A percentile compares a stretch with the other conserved stretches of the same genome.
phyloP scores from a whole-genome alignment of 495 filamentous ascomycete genomes.

The Hypoxylon fuscum region DNA sequence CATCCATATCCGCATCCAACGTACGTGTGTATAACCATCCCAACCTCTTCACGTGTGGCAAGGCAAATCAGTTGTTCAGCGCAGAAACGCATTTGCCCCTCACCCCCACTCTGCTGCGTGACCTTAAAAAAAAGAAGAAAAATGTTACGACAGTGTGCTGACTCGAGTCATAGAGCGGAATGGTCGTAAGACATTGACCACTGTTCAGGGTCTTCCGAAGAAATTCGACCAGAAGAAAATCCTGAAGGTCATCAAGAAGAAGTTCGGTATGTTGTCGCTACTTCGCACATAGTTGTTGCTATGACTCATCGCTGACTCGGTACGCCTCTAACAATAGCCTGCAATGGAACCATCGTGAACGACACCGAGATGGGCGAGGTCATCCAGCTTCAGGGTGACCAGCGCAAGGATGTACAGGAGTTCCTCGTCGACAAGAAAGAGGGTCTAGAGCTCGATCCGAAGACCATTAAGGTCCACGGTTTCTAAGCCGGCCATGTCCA shows the following conservation, averaged over 20 bases:
- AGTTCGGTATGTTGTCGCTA: slow-evolving; percentile 77
- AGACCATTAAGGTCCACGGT: slow-evolving; percentile 97
- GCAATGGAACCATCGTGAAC: slow-evolving; percentile 99
- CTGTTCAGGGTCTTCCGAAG: slow-evolving; percentile 96
- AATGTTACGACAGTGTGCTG: no score
- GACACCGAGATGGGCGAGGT: slow-evolving; percentile 99
- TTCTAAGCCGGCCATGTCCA: slow-evolving; percentile 66
- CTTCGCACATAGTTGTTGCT: background rate
- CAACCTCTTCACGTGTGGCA: slow-evolving; percentile 8
- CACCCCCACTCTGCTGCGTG: slow-evolving; percentile 5
- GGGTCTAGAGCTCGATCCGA: slow-evolving; percentile 87
- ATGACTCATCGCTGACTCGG: slow-evolving; percentile 19
- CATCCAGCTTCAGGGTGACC: slow-evolving; percentile 99
- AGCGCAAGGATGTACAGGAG: slow-evolving; percentile 97
- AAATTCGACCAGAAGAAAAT: slow-evolving; percentile 99
- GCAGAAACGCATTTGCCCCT: background rate
- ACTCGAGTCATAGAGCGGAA: slow-evolving; percentile 80
- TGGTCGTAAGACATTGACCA: slow-evolving; percentile 99
- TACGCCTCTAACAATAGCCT: slow-evolving; percentile 67
- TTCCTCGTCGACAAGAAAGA: slow-evolving; percentile 96
- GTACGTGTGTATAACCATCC: slow-evolving; percentile 65
- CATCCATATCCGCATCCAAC: slow-evolving; percentile 99
- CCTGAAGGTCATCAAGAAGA: slow-evolving; percentile 99
- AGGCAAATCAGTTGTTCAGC: slow-evolving; percentile 12
- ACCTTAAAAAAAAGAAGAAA: no score